Percentiles rank a stretch among this genome's conserved stretches.
Conservation (phyloP, 176 grass and related monocot genomes). For the Chloris gayana region DNA sequence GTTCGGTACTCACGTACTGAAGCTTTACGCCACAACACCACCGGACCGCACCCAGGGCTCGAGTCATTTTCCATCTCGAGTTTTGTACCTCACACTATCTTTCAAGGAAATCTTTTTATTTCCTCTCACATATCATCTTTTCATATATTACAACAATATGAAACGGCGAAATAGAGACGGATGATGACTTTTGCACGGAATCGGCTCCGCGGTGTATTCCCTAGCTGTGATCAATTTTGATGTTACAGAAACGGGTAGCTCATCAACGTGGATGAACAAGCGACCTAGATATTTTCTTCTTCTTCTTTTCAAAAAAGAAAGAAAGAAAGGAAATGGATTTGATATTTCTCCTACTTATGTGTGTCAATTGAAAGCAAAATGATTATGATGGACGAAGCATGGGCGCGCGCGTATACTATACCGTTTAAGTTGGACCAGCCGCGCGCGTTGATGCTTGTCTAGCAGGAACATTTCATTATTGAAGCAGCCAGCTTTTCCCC, state of each 20-base stretch:
- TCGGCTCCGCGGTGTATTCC: neutral
- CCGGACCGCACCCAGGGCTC: too few species aligned
- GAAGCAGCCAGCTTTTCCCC: constrained; percentile 22
- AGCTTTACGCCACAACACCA: too few species aligned
- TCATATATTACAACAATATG: neutral
- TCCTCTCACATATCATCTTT: neutral
- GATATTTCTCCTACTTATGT: neutral
- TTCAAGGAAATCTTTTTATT: neutral
- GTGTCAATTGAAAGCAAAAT: constrained; percentile 21
- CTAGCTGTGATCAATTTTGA: neutral
- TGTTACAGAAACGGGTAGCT: neutral
- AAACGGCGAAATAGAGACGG: neutral
- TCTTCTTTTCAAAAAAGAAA: neutral
- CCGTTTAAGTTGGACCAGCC: constrained; percentile 32
- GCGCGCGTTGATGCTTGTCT: constrained; percentile 2
- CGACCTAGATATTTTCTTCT: neutral
- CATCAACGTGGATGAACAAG: neutral
- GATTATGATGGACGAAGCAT: constrained; percentile 20
- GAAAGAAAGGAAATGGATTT: neutral
- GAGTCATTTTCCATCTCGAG: too few species aligned
- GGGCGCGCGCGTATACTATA: constrained; percentile 1
- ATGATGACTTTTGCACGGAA: neutral
- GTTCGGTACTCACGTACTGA: neutral
- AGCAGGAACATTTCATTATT: constrained; percentile 14
- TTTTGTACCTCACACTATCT: neutral